Percentiles rank a stretch among this genome's conserved stretches.
These are phyloP conservation scores for Trichoderma orchidacearum DNA, from an alignment of 495 filamentous ascomycete species.

Conservation along the genomic window DNA sequence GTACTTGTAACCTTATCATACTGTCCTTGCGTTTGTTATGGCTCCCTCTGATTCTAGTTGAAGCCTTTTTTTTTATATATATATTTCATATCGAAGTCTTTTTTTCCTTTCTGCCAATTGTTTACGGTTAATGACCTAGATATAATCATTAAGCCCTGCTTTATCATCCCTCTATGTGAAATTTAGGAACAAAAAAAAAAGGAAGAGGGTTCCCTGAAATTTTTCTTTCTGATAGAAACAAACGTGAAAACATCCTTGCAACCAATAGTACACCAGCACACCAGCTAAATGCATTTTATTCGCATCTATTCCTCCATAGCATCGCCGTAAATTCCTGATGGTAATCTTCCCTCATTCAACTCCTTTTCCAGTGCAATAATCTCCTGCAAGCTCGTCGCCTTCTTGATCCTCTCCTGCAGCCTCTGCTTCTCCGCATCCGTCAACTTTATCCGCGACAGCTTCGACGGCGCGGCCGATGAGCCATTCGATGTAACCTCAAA, in stretches of 20 bases:
- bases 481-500: constrained; percentile 50
- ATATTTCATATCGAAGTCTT: neutral
- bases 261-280: neutral
- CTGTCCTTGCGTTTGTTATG: neutral
- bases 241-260: neutral
- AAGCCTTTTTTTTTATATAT: neutral
- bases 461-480: constrained; percentile 32
- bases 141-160: neutral
- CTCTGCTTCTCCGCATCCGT: constrained; percentile 25
- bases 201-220: neutral
- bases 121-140: neutral
- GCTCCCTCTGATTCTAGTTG: neutral
- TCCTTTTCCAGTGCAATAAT: constrained; percentile 73
- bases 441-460: constrained; percentile 47
- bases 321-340: constrained; percentile 43
- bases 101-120: neutral
- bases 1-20: neutral
- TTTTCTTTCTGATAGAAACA: neutral
- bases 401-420: constrained; percentile 51
- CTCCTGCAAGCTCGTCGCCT: constrained; percentile 77
- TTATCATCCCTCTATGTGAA: neutral
- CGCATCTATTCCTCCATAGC: constrained; percentile 46
- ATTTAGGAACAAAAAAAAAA: neutral
- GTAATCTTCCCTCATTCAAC: constrained; percentile 74
- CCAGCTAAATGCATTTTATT: too few relatives aligned